Base-by-base conservation (phyloP, 441 rosid genomes). In the Hura crepitans region DNA sequence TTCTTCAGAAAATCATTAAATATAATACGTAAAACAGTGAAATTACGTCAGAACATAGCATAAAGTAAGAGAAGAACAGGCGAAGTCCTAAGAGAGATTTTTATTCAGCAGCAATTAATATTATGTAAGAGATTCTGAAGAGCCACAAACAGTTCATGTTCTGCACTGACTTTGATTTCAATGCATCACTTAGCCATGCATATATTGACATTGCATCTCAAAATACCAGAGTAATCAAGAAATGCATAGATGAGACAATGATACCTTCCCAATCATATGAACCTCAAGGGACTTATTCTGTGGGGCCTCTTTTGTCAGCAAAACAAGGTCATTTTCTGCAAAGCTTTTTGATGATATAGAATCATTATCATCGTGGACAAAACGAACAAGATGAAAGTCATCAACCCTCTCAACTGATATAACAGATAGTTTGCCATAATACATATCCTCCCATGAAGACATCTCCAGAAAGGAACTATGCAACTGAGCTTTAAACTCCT, bases 401-500 rank as follows among this genome's bases (percentile, higher is more conserved):
- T 96, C 99, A 81, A 96, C 87, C 79, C 99, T 89, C 84, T 96
- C 98, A 79, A 96, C 87, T 30, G 98, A 89, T 70, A 96, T 72
- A 75, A 93, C 95, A 39, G 99, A 96, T 55, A 96, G 71, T 79
- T 75, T 80, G 31, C 99, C 97, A 77, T 71, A 89, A 75, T 83
- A 88, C 73, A 89, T 81, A 59, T 96, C 98, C 61, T 86, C 97
- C 90, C 80, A 80, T 60, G 99, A 93, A 56, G 97, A 89, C 84
- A 88, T 82, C 79, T 93, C 98, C 70, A 82, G 79, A 80, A 85
- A 93, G 73, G 93, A 87, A 83, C 86, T 88, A 71, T 81, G 83
- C 68, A 96, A 80, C 80, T 96, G 99, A 70, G 99, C 99, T 84
- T 88, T 96, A 72, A 96, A 96, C 85, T 96, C 99, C 85, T 96